Evolutionary conservation across 108 stramenopile genomes (phyloP).

Genomic region (Schizochytrium sp.): DNA sequence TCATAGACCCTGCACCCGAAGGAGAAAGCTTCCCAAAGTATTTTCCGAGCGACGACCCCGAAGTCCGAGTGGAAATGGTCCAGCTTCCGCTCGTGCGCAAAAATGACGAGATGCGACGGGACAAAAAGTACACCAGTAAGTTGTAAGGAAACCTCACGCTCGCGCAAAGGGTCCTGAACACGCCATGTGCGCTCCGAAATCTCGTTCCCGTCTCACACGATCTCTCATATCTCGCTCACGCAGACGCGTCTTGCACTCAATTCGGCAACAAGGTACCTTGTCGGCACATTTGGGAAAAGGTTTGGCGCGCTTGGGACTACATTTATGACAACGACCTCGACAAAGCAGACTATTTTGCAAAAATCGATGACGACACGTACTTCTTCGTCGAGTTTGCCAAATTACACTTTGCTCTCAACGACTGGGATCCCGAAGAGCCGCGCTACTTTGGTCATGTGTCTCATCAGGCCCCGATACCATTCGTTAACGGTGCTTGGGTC

Average conservation of each 20-base stretch:
- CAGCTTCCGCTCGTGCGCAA: not conserved
- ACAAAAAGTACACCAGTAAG: not conserved
- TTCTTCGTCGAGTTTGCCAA: not conserved
- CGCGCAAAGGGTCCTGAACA: not conserved
- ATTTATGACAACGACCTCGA: not conserved
- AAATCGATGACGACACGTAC: not conserved
- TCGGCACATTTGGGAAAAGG: constrained; percentile 3
- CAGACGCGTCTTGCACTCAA: not conserved
- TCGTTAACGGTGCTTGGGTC: constrained; percentile 1
- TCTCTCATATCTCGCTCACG: too few species aligned
- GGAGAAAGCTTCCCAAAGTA: not conserved
- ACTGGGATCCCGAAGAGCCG: constrained; percentile 3
- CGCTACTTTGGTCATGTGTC: not conserved
- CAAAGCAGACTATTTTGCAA: not conserved
- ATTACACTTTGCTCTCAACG: not conserved
- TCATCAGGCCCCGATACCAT: not conserved
- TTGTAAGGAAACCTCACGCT: not conserved
- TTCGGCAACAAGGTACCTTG: not conserved
- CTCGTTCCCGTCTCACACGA: too few species aligned
- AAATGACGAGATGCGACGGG: not conserved
- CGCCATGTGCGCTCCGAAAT: too few species aligned
- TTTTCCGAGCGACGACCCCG: not conserved
- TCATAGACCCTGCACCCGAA: not conserved
- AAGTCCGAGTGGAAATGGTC: not conserved
- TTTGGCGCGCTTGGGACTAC: constrained; percentile 8